A percentile compares a stretch with the other conserved stretches of the same genome.
Conservation (phyloP, 768 basidiomycete genomes). For the Tricholoma terreum region DNA sequence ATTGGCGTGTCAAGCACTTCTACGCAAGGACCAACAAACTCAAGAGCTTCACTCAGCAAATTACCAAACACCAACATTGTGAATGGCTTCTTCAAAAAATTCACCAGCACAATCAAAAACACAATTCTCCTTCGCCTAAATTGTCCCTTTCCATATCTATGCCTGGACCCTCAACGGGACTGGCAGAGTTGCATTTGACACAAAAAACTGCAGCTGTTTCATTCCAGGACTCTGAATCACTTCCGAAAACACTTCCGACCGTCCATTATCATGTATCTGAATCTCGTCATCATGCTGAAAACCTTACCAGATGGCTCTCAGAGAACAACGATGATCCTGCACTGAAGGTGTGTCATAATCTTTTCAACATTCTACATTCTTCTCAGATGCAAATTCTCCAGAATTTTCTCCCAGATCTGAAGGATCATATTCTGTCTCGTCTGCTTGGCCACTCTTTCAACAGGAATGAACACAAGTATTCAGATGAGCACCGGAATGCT, state of each 20-base stretch:
- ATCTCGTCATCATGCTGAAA: constrained; percentile 2
- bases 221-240: constrained; percentile 6
- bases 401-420: constrained; percentile 26
- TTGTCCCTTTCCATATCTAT: background rate
- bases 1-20: constrained; percentile 30
- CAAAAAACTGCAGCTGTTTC: background rate
- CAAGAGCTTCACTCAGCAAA: constrained; percentile 17
- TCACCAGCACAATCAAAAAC: background rate
- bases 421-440: constrained; percentile 22
- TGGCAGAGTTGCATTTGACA: background rate
- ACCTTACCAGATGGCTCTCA: background rate
- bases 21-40: constrained; percentile 33
- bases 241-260: constrained; percentile 11
- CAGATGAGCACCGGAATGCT: constrained; percentile 6
- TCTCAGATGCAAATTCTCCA: constrained; percentile 3
- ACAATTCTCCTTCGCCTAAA: background rate
- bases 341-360: constrained; percentile 18
- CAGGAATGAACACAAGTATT: constrained; percentile 10
- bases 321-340: constrained; percentile 23
- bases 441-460: constrained; percentile 1
- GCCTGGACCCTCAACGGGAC: background rate
- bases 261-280: constrained; percentile 21
- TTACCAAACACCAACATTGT: constrained; percentile 16
- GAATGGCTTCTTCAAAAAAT: constrained; percentile 12
- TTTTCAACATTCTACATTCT: background rate